These are phyloP conservation scores for Komagataella pseudopastoris DNA, from an alignment of 805 yeast species.

Conservation along the genomic window DNA sequence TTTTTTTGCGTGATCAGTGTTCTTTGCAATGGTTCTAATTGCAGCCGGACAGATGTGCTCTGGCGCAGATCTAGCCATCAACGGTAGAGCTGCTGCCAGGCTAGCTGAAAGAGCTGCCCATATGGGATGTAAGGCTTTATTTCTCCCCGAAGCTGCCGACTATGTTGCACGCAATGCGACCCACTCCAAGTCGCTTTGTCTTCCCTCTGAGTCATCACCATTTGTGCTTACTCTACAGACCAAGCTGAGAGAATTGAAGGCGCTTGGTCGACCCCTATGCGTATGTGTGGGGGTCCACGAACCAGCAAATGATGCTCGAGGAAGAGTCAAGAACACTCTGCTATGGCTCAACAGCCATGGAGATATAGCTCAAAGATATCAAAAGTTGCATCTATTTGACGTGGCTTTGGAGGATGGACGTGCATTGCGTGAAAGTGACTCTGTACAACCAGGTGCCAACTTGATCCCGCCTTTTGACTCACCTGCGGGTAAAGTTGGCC, in stretches of 20 bases:
- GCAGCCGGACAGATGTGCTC: slow-evolving; percentile 88
- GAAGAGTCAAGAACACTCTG: slow-evolving; percentile 55
- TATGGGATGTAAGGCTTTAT: slow-evolving; percentile 50
- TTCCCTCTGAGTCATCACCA: slow-evolving; percentile 24
- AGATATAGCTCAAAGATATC: slow-evolving; percentile 53
- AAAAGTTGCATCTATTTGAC: slow-evolving; percentile 82
- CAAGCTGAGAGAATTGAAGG: slow-evolving; percentile 27
- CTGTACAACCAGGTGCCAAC: slow-evolving; percentile 67
- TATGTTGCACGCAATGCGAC: slow-evolving; percentile 60
- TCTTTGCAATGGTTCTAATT: slow-evolving; percentile 32
- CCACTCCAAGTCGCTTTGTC: slow-evolving; percentile 52
- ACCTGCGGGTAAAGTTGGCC: slow-evolving; percentile 53
- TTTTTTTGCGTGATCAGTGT: slow-evolving; percentile 1
- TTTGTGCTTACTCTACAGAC: slow-evolving; percentile 29
- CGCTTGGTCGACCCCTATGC: slow-evolving; percentile 28
- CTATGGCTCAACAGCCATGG: slow-evolving; percentile 62
- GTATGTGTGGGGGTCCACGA: slow-evolving; percentile 87
- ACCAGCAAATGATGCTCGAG: slow-evolving; percentile 31
- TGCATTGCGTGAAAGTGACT: slow-evolving; percentile 57
- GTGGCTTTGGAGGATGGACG: slow-evolving; percentile 79
- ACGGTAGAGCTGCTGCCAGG: slow-evolving; percentile 43
- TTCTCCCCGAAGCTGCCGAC: slow-evolving; percentile 91
- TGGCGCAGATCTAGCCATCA: slow-evolving; percentile 42
- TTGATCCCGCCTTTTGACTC: slow-evolving; percentile 42
- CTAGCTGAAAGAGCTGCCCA: slow-evolving; percentile 53